These are phyloP conservation scores for Rhododendron griersonianum DNA, from an alignment of 148 eudicot species.

Conservation along the genomic window DNA sequence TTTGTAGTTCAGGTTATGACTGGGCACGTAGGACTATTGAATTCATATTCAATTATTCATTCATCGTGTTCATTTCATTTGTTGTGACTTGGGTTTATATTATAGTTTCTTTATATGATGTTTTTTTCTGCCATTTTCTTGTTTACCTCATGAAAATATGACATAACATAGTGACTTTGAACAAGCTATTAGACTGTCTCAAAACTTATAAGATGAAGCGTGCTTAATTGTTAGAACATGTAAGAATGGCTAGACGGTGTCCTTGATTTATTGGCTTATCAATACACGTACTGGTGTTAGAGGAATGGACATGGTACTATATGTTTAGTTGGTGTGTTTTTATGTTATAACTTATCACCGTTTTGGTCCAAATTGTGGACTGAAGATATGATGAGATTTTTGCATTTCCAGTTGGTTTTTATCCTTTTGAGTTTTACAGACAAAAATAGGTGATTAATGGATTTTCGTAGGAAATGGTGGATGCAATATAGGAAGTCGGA, in stretches of 20 bases:
- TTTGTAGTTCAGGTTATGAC: background rate
- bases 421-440: background rate
- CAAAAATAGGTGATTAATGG: background rate
- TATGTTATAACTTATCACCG: background rate
- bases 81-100: background rate
- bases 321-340: background rate
- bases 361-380: background rate
- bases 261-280: background rate
- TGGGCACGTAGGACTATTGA: background rate
- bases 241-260: background rate
- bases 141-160: background rate
- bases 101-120: background rate
- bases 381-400: background rate
- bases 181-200: background rate
- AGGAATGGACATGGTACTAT: background rate
- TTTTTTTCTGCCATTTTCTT: background rate
- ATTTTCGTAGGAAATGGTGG: background rate
- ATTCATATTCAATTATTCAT: background rate
- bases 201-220: background rate
- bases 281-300: background rate
- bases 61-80: background rate
- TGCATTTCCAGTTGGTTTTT: background rate
- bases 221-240: background rate
- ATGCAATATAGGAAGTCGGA: background rate
- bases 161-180: background rate